These are phyloP conservation scores for Penicillium soppii DNA, from an alignment of 495 filamentous ascomycete genomes.

Conservation along the genomic window DNA sequence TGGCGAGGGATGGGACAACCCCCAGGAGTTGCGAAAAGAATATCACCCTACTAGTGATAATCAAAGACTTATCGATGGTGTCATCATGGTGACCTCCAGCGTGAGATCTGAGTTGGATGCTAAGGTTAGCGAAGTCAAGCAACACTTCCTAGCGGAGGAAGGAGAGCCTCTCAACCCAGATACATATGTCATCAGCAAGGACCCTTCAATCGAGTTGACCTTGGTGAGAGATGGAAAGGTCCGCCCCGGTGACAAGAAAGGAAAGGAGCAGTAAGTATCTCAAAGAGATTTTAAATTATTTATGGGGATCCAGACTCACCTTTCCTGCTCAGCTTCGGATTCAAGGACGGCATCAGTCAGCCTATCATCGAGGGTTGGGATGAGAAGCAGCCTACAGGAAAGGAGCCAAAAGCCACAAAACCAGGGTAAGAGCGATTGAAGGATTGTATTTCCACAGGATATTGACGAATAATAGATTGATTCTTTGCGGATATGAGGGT, in stretches of 20 bases:
- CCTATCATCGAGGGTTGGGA: constrained; percentile 30
- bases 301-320: background rate
- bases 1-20: constrained; percentile 8
- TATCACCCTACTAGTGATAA: constrained; percentile 1
- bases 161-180: constrained; percentile 7
- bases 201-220: background rate
- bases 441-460: no score
- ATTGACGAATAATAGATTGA: no score
- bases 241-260: background rate
- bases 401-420: constrained; percentile 12
- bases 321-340: constrained; percentile 27
- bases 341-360: constrained; percentile 31
- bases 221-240: background rate
- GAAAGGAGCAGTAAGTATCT: constrained; percentile 18
- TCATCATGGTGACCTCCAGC: constrained; percentile 12
- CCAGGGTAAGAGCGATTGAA: constrained; percentile 23
- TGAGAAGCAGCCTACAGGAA: background rate
- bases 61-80: constrained; percentile 4
- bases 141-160: constrained; percentile 12
- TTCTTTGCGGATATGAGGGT: constrained; percentile 13
- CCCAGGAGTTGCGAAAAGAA: constrained; percentile 1
- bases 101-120: background rate
- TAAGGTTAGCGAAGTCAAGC: constrained; percentile 7
- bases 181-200: background rate
- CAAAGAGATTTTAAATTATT: background rate